Conservation (phyloP, 2,329 filamentous ascomycete genomes). For the Calonectria crousiana region DNA sequence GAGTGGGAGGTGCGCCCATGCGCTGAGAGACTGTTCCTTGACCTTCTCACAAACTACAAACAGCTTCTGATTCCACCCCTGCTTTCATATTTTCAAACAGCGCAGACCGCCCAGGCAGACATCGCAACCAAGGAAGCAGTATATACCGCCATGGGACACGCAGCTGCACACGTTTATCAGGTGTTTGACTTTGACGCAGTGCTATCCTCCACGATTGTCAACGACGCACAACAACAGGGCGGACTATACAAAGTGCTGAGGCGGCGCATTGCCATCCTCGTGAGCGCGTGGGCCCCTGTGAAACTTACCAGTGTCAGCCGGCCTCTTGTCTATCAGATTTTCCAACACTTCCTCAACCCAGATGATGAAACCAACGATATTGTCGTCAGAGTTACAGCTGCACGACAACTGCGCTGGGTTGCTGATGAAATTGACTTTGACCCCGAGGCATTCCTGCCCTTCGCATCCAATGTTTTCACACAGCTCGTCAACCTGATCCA, state of each 20-base stretch:
- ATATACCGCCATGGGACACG: constrained; percentile 91
- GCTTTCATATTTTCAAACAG: constrained; percentile 83
- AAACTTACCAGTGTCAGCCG: constrained; percentile 77
- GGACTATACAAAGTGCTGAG: constrained; percentile 83
- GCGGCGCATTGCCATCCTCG: constrained; percentile 86
- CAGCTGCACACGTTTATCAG: constrained; percentile 79
- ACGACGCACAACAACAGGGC: constrained; percentile 77
- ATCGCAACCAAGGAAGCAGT: constrained; percentile 92
- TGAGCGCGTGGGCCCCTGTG: constrained; percentile 90
- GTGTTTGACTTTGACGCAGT: constrained; percentile 88
- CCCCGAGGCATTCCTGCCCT: constrained; percentile 80
- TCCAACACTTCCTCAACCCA: constrained; percentile 84
- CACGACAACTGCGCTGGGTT: constrained; percentile 83
- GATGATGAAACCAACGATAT: constrained; percentile 86
- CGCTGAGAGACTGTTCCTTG: constrained; percentile 92
- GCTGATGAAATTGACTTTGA: constrained; percentile 89
- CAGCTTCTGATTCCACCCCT: constrained; percentile 82
- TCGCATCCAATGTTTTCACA: constrained; percentile 78
- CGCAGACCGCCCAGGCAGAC: constrained; percentile 74
- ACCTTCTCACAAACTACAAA: constrained; percentile 91
- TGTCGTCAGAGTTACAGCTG: constrained; percentile 92
- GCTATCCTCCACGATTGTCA: constrained; percentile 78
- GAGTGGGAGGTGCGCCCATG: constrained; percentile 94
- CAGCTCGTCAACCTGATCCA: constrained; percentile 82
- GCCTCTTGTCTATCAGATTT: constrained; percentile 87